Percentiles rank a stretch among this genome's conserved stretches.
Evolutionary conservation across 495 filamentous ascomycete species (phyloP).

Genomic region (Niebla homalea): DNA sequence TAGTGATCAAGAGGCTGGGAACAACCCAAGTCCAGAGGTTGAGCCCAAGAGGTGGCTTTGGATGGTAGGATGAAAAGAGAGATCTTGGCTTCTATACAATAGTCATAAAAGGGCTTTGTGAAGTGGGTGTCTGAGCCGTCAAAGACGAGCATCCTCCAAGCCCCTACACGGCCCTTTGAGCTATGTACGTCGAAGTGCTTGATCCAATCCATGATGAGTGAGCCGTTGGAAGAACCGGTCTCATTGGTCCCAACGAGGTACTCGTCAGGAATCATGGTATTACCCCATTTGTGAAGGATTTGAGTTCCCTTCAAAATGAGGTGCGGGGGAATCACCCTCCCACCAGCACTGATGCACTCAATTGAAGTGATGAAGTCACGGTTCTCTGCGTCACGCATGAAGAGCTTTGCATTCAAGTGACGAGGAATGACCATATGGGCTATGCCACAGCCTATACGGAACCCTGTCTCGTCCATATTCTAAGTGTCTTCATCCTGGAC

Average conservation of each 20-base stretch:
- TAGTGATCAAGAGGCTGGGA: too few relatives aligned
- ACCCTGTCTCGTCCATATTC: conserved; percentile 2
- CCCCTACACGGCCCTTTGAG: too few relatives aligned
- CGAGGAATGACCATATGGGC: background rate
- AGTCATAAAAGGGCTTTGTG: too few relatives aligned
- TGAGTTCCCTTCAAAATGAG: background rate
- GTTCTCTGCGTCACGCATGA: conserved; percentile 1
- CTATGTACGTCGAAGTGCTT: conserved; percentile 11
- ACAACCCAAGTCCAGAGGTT: too few relatives aligned
- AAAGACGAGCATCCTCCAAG: too few relatives aligned
- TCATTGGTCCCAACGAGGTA: background rate
- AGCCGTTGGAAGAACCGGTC: conserved; percentile 8
- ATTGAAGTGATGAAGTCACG: conserved; percentile 4
- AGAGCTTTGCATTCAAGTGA: background rate
- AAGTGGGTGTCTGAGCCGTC: too few relatives aligned
- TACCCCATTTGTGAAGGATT: background rate
- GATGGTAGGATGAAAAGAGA: too few relatives aligned
- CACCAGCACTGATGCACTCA: conserved; percentile 5
- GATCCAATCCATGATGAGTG: conserved; percentile 1
- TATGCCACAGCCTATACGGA: background rate
- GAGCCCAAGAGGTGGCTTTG: too few relatives aligned
- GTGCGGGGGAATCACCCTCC: background rate
- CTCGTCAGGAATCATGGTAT: background rate
- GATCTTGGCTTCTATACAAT: too few relatives aligned
- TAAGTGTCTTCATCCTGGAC: background rate